phyloP scores from a whole-genome alignment of 75 land plant species.

The Cryptomeria japonica region DNA sequence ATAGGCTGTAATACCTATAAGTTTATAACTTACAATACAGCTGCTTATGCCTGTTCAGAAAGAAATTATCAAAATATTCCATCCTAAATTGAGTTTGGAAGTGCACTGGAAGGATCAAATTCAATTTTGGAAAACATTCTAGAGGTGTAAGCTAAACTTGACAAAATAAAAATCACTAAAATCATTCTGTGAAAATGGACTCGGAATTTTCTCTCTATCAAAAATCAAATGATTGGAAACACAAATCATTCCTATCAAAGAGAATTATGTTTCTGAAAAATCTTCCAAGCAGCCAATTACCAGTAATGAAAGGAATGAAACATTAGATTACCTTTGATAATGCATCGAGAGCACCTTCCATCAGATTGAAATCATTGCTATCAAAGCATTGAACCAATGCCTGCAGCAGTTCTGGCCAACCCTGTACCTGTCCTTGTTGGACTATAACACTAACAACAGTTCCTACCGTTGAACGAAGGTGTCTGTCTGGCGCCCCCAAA shows the following conservation, averaged over 20 bases:
- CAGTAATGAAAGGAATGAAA: background rate
- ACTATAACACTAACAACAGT: constrained; percentile 84
- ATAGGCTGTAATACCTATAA: background rate
- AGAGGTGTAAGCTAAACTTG: background rate
- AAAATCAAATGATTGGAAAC: background rate
- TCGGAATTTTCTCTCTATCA: background rate
- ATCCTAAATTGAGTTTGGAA: background rate
- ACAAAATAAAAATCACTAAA: background rate
- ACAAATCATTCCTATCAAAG: background rate
- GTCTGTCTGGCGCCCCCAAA: constrained; percentile 79
- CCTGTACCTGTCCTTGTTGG: constrained; percentile 59
- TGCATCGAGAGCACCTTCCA: constrained; percentile 99
- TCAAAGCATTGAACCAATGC: constrained; percentile 86
- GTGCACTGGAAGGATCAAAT: background rate
- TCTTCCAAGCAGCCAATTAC: background rate
- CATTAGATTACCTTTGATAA: constrained; percentile 71
- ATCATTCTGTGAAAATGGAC: background rate
- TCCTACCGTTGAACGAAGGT: constrained; percentile 86
- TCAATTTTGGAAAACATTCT: background rate
- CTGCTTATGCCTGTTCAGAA: background rate
- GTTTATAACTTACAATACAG: background rate
- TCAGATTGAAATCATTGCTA: constrained; percentile 88
- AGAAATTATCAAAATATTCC: background rate
- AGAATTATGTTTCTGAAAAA: background rate
- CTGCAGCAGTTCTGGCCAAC: constrained; percentile 91